Evolutionary conservation across 495 filamentous ascomycete species (phyloP).

Genomic region (Aspergillus panamensis): DNA sequence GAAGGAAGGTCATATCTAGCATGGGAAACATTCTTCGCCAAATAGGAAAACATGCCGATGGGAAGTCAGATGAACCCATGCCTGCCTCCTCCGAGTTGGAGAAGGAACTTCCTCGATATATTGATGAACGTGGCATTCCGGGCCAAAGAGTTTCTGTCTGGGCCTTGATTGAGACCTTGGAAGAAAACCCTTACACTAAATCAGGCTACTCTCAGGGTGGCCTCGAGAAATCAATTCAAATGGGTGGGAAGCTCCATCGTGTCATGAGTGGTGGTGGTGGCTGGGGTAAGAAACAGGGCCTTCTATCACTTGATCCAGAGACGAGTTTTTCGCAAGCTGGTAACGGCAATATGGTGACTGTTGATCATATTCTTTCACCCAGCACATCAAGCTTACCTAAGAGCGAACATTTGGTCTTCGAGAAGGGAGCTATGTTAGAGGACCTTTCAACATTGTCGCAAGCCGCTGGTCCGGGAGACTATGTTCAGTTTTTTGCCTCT

Average conservation of each 20-base stretch:
- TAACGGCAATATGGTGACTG: slow-evolving; percentile 12
- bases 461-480: slow-evolving; percentile 45
- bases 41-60: slow-evolving; percentile 48
- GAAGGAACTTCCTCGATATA: slow-evolving; percentile 55
- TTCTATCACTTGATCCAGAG: slow-evolving; percentile 79
- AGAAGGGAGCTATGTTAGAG: slow-evolving; percentile 26
- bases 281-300: slow-evolving; percentile 81
- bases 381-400: slow-evolving; percentile 5
- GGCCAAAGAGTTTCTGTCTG: slow-evolving; percentile 62
- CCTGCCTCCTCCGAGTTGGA: slow-evolving; percentile 80
- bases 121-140: slow-evolving; percentile 44
- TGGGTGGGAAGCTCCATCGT: slow-evolving; percentile 57
- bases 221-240: slow-evolving; percentile 24
- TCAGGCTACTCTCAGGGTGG: slow-evolving; percentile 21
- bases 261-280: slow-evolving; percentile 86
- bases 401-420: slow-evolving; percentile 23
- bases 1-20: slow-evolving; percentile 59
- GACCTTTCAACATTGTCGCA: slow-evolving; percentile 43
- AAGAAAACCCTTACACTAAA: slow-evolving; percentile 18
- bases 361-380: slow-evolving; percentile 26
- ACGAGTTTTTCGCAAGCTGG: slow-evolving; percentile 32
- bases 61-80: slow-evolving; percentile 38
- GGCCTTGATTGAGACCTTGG: slow-evolving; percentile 59
- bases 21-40: slow-evolving; percentile 82
- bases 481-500: slow-evolving; percentile 49